phyloP scores from a whole-genome alignment of 2,329 filamentous ascomycete genomes.

The Raffaelea albimanens region DNA sequence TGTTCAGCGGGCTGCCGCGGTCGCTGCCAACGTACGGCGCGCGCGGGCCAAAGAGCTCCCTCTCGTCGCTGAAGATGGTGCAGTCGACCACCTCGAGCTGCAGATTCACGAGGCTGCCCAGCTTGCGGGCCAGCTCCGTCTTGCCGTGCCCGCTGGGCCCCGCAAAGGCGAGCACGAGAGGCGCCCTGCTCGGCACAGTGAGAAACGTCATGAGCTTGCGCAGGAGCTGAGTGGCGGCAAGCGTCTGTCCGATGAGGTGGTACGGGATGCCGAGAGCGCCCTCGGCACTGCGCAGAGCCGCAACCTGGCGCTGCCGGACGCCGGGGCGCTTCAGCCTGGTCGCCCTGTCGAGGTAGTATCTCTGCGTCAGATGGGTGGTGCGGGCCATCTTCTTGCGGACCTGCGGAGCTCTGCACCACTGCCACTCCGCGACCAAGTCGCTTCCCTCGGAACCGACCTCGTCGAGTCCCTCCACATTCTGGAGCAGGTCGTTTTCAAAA shows the following conservation, averaged over 20 bases:
- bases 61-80: conserved; percentile 6
- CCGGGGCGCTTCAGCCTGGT: conserved; percentile 1
- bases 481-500: background rate
- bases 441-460: background rate
- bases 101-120: conserved; percentile 4
- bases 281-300: conserved; percentile 2
- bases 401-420: background rate
- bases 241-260: conserved; percentile 5
- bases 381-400: conserved; percentile 1
- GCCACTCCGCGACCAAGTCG: background rate
- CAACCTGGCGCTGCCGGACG: conserved; percentile 4
- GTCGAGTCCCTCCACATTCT: background rate
- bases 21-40: conserved; percentile 6
- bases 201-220: conserved; percentile 8
- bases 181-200: conserved; percentile 1
- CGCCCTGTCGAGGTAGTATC: conserved; percentile 7
- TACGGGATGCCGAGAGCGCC: conserved; percentile 4
- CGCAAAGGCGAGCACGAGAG: conserved; percentile 8
- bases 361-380: conserved; percentile 3
- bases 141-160: conserved; percentile 11
- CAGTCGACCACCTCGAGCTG: conserved; percentile 8
- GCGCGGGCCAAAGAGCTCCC: conserved; percentile 8
- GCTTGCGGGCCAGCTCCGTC: conserved; percentile 8
- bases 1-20: conserved; percentile 7
- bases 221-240: conserved; percentile 4